Conservation (phyloP, 495 filamentous ascomycete genomes). For the Aspergillus cristatus region DNA sequence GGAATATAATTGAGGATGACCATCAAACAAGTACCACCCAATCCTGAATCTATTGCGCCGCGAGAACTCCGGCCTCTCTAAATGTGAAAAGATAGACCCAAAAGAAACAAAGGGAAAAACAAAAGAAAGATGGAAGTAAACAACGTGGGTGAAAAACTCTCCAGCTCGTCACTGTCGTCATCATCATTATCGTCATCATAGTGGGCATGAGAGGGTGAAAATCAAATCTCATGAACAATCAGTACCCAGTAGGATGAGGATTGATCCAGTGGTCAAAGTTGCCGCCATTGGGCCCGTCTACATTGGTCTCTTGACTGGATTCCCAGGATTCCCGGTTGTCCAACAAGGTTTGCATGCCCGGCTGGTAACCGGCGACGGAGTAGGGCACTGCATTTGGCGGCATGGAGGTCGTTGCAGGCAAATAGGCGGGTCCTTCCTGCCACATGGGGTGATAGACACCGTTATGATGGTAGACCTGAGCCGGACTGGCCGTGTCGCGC, state of each 20-base stretch:
- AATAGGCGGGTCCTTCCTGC: conserved; percentile 12
- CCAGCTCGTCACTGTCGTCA: conserved; percentile 1
- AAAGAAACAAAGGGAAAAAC: conserved; percentile 1
- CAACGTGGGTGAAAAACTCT: no score
- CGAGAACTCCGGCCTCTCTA: no score
- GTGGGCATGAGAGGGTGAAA: background rate
- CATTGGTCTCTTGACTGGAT: conserved; percentile 5
- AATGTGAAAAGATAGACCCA: no score
- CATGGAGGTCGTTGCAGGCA: conserved; percentile 8
- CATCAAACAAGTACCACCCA: background rate
- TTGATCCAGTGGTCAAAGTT: conserved; percentile 17
- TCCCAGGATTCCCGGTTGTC: conserved; percentile 13
- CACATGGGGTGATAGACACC: conserved; percentile 7
- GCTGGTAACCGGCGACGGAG: conserved; percentile 2
- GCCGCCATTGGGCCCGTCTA: conserved; percentile 8
- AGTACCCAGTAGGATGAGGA: conserved; percentile 6
- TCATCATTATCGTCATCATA: conserved; percentile 9
- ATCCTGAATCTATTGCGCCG: no score
- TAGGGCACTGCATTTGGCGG: conserved; percentile 5
- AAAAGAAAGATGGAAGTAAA: conserved; percentile 1
- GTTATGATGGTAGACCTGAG: conserved; percentile 13
- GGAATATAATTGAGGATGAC: no score
- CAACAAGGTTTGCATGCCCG: conserved; percentile 2
- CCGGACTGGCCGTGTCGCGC: no score
- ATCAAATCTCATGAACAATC: background rate